These are phyloP conservation scores for Hymenoscyphus fraxineus DNA, from an alignment of 2,329 filamentous ascomycete species.

Conservation along the genomic window DNA sequence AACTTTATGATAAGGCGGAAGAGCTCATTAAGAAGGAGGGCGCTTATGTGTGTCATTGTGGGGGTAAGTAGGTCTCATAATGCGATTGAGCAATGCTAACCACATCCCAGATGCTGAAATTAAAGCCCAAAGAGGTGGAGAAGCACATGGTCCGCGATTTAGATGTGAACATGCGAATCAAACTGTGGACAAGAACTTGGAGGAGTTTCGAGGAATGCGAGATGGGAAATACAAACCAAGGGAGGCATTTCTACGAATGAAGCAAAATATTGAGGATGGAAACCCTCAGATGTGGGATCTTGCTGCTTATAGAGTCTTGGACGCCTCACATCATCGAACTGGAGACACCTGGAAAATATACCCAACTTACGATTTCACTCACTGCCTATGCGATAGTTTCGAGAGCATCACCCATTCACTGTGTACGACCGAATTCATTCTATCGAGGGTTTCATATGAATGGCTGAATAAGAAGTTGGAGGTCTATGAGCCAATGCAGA, in stretches of 20 bases:
- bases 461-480: constrained; percentile 79
- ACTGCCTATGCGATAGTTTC: constrained; percentile 88
- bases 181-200: constrained; percentile 69
- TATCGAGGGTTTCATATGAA: constrained; percentile 82
- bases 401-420: constrained; percentile 89
- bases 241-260: constrained; percentile 87
- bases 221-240: constrained; percentile 86
- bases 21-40: constrained; percentile 69
- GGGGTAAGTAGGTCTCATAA: constrained; percentile 39
- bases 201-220: constrained; percentile 84
- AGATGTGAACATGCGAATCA: constrained; percentile 78
- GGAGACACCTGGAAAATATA: constrained; percentile 87
- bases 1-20: constrained; percentile 83
- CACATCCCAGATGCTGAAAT: constrained; percentile 63
- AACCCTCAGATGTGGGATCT: constrained; percentile 98
- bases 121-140: constrained; percentile 80
- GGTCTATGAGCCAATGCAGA: constrained; percentile 89
- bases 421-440: constrained; percentile 89
- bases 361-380: constrained; percentile 89
- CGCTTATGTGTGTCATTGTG: constrained; percentile 86
- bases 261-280: constrained; percentile 76
- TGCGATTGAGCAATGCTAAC: constrained; percentile 26
- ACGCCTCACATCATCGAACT: constrained; percentile 73
- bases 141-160: constrained; percentile 66
- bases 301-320: constrained; percentile 80